These are phyloP conservation scores for Heritiera fomes DNA, from an alignment of 345 rosid species.

Conservation along the genomic window DNA sequence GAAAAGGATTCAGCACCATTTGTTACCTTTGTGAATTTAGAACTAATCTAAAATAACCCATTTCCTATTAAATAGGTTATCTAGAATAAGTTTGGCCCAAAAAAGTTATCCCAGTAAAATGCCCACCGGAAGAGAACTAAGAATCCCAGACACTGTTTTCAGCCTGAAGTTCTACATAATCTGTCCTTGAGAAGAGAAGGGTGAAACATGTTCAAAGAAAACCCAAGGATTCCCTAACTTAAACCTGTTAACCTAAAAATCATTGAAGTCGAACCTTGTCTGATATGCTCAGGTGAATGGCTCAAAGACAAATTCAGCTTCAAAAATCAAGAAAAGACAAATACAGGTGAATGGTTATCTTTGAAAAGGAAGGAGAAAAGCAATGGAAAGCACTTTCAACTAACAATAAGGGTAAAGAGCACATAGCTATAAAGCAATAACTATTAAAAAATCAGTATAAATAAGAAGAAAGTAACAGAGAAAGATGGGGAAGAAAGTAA, in stretches of 20 bases:
- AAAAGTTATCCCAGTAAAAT: neutral
- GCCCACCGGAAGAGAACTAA: neutral
- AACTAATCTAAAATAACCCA: neutral
- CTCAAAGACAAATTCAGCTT: neutral
- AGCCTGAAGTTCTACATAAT: neutral
- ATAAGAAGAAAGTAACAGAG: neutral
- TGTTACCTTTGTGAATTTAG: neutral
- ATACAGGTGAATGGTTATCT: neutral
- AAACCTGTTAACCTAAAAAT: neutral
- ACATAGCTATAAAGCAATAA: neutral
- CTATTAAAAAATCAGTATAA: neutral
- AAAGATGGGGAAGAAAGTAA: conserved; percentile 7
- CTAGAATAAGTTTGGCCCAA: neutral
- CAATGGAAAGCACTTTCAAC: conserved; percentile 7
- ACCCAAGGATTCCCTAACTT: neutral
- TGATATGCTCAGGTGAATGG: neutral
- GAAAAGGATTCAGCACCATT: neutral
- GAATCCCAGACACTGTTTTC: neutral
- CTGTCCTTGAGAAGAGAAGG: neutral
- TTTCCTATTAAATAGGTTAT: neutral
- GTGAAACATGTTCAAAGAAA: neutral
- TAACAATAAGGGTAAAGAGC: neutral
- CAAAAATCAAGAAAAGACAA: neutral
- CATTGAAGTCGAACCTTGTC: neutral
- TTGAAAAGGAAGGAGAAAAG: conserved; percentile 5